phyloP scores from a whole-genome alignment of 148 eudicot species.

The Linanthus parryae region DNA sequence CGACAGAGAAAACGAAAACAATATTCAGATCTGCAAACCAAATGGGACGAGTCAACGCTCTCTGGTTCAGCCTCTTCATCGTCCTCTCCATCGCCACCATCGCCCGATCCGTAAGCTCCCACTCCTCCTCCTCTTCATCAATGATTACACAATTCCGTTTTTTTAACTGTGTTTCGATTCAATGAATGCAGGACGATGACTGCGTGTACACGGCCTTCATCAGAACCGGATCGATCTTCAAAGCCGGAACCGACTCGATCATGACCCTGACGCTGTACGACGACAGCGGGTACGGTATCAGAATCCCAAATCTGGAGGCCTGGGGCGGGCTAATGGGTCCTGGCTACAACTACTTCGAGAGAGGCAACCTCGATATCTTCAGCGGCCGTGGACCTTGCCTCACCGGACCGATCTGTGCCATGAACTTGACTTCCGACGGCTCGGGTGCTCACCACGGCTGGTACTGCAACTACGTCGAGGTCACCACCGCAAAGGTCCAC shows the following conservation, averaged over 20 bases:
- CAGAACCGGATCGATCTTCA: constrained; percentile 66
- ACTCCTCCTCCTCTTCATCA: too few species aligned
- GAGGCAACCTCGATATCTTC: constrained; percentile 76
- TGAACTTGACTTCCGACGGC: constrained; percentile 68
- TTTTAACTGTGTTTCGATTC: too few species aligned
- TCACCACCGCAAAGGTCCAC: constrained; percentile 58
- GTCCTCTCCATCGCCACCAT: constrained; percentile 29
- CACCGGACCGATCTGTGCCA: constrained; percentile 42
- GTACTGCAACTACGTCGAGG: constrained; percentile 72
- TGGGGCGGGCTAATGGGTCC: constrained; percentile 94
- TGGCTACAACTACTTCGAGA: constrained; percentile 73
- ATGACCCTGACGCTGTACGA: constrained; percentile 56
- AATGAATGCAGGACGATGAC: too few species aligned
- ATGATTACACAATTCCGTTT: too few species aligned
- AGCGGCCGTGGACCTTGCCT: constrained; percentile 71
- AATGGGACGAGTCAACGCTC: constrained; percentile 19
- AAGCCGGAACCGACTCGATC: constrained; percentile 80
- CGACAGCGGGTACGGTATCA: constrained; percentile 30
- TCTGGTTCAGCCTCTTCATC: constrained; percentile 31
- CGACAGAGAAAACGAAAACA: too few species aligned
- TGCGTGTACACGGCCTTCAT: constrained; percentile 74
- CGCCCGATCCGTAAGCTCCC: constrained; percentile 41
- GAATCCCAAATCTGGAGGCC: constrained; percentile 40
- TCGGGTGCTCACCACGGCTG: constrained; percentile 58
- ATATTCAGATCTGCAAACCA: too few species aligned